Conservation (phyloP, 768 basidiomycete genomes). For the Agrocybe praecox region DNA sequence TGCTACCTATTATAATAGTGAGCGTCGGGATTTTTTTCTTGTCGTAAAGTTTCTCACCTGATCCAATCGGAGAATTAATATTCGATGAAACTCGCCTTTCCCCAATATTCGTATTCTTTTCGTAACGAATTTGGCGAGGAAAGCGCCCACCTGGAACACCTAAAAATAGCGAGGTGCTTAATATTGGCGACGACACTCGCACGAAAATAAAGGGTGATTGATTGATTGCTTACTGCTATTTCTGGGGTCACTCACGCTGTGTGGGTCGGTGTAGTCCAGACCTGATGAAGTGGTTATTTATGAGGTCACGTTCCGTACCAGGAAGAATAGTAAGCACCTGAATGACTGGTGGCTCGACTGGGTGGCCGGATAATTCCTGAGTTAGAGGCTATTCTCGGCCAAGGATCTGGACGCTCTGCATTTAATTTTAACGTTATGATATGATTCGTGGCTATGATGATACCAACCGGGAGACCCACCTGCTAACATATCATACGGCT, state of each 20-base stretch:
- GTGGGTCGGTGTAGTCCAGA: neutral
- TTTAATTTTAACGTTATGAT: neutral
- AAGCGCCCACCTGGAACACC: neutral
- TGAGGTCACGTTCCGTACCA: no score
- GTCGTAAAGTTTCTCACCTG: constrained; percentile 4
- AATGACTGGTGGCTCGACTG: neutral
- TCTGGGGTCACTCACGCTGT: neutral
- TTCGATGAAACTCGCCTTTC: constrained; percentile 7
- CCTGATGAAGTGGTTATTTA: neutral
- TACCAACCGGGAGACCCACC: neutral
- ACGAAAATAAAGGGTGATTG: neutral
- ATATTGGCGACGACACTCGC: neutral
- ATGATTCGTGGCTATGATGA: neutral
- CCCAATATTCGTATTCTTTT: neutral
- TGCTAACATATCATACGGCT: constrained; percentile 9
- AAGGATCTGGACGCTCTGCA: constrained; percentile 9
- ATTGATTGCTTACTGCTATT: neutral
- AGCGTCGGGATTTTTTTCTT: neutral
- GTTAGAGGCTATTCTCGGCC: constrained; percentile 5
- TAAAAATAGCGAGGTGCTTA: neutral
- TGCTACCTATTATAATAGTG: neutral
- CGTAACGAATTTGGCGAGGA: constrained; percentile 10
- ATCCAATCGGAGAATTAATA: constrained; percentile 2
- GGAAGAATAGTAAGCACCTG: neutral
- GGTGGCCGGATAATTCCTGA: neutral